Conservation (phyloP, 352 stramenopile species). For the Blastocystis sp. region DNA sequence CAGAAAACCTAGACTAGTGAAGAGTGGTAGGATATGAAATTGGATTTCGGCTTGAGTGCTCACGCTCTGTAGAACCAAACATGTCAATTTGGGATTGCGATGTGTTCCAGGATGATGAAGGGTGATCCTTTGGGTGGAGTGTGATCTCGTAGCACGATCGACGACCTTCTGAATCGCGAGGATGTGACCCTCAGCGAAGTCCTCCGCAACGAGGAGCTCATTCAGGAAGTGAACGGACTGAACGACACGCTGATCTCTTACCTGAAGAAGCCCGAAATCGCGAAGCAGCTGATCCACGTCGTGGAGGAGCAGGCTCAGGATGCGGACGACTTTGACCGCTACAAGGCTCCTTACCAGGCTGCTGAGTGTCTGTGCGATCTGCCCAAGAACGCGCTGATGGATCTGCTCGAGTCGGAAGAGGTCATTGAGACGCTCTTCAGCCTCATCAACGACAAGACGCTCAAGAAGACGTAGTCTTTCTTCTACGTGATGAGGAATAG, state of each 20-base stretch:
- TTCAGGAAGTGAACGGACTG: conserved; percentile 61
- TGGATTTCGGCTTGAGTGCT: background rate
- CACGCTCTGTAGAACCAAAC: conserved; percentile 11
- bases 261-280: conserved; percentile 64
- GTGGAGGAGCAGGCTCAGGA: conserved; percentile 15
- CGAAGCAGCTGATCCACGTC: background rate
- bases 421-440: conserved; percentile 31
- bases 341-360: conserved; percentile 66
- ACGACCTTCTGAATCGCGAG: conserved; percentile 42
- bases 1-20: background rate
- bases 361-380: conserved; percentile 43
- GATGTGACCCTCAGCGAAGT: conserved; percentile 43
- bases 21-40: background rate
- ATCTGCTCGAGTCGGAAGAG: conserved; percentile 1
- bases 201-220: conserved; percentile 42
- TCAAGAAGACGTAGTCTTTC: conserved; percentile 27
- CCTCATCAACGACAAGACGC: conserved; percentile 36
- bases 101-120: conserved; percentile 59
- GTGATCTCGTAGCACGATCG: conserved; percentile 32
- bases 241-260: conserved; percentile 47
- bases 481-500: background rate
- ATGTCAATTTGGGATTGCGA: conserved; percentile 72
- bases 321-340: conserved; percentile 43
- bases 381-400: conserved; percentile 6
- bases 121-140: background rate